Base-by-base conservation (phyloP, 345 rosid genomes). In the Passiflora organensis region DNA sequence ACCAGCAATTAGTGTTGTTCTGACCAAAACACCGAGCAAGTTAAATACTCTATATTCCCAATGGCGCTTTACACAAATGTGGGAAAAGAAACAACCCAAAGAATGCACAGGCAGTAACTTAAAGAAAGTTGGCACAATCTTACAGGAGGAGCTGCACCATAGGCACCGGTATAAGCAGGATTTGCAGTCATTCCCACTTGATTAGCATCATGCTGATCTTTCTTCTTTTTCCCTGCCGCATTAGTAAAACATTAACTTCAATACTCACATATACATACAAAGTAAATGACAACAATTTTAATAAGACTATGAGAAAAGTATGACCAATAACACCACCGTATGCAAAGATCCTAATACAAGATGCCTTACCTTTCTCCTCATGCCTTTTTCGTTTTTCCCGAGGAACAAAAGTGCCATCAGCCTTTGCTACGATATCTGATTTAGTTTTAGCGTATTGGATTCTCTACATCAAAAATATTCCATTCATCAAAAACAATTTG, bases 321-420 rank as follows among this genome's bases (percentile, higher is more conserved):
- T 6, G 37, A 8, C 20, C 13, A 38, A 37, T 34, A 47, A 13
- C 10, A 1, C n/a, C n/a, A n/a, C n/a, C n/a, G n/a, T n/a, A 38
- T 14, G 15, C 32, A 38, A 39, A 8, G 14, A 22, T n/a, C 22
- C 22, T 13, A 2, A n/a, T 20, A 23, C n/a, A 25, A 2, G 43
- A 16, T 3, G 43, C 21, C 44, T 41, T 59, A 88, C 99, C 97
- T 78, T 83, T 94, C 56, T 94, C 99, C 41, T 94, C 97, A 4
- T 85, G 96, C 67, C 85, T 83, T 84, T 89, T 94, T 45, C 96
- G 60, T 53, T 90, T 94, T 80, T 94, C 97, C 24, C 96, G 83
- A 22, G 95, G 97, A 69, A 85, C 96, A 80, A 94, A 94, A 1
- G 96, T 85, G 45, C 99, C 99, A 78, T 94, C 97, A 5, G 97